phyloP scores from a whole-genome alignment of 352 stramenopile genomes.

The Aphanomyces astaci region DNA sequence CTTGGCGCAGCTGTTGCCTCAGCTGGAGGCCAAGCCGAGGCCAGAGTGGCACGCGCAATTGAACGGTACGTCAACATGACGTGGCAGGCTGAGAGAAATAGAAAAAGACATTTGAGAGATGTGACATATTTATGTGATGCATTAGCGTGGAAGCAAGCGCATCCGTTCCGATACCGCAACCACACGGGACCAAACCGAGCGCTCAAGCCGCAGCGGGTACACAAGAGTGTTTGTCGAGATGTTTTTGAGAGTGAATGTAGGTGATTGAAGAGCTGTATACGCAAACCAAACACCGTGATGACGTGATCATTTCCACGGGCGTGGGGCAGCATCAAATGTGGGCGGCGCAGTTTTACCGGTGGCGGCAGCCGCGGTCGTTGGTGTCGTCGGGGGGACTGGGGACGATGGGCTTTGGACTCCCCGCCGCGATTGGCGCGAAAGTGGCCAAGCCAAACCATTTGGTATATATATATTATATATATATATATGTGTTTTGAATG shows the following conservation, averaged over 20 bases:
- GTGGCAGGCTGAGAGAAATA: neutral
- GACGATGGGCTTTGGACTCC: conserved; percentile 93
- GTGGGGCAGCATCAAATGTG: conserved; percentile 97
- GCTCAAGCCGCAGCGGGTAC: conserved; percentile 89
- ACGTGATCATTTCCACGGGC: conserved; percentile 92
- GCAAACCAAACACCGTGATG: conserved; percentile 86
- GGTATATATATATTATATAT: conserved; percentile 26
- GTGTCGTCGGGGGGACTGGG: conserved; percentile 91
- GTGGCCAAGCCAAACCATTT: conserved; percentile 77
- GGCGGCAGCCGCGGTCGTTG: conserved; percentile 89
- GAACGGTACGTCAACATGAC: conserved; percentile 23
- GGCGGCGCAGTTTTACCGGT: conserved; percentile 93
- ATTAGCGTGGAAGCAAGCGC: conserved; percentile 84
- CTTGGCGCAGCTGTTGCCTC: conserved; percentile 81
- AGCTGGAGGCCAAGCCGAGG: conserved; percentile 73
- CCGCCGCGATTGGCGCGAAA: conserved; percentile 92
- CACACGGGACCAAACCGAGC: conserved; percentile 45
- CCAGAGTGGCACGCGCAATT: conserved; percentile 89
- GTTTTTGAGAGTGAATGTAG: neutral
- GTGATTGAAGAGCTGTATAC: conserved; percentile 90
- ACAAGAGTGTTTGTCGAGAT: neutral
- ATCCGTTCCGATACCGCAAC: conserved; percentile 87
- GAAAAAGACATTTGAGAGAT: neutral
- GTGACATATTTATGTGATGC: too few species aligned
- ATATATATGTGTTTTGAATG: neutral